Percentiles rank a stretch among this genome's conserved stretches.
Evolutionary conservation across 2,329 filamentous ascomycete genomes (phyloP).

Genomic region (Helicocarpus griseus): DNA sequence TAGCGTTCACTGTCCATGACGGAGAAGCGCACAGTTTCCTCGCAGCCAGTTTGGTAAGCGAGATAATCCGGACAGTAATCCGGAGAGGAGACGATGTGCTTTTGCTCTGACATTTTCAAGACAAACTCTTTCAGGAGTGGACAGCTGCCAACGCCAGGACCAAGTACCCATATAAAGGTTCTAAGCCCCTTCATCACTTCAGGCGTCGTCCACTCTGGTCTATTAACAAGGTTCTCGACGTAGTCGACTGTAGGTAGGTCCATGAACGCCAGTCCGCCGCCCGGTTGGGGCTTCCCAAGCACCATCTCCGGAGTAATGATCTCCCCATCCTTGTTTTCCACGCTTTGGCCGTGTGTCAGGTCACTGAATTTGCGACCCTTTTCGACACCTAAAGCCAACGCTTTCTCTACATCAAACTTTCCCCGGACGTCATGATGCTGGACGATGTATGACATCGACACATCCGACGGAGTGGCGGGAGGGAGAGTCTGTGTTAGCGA

Average conservation of each 20-base stretch:
- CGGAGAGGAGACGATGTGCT: conserved; percentile 68
- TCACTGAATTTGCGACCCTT: conserved; percentile 48
- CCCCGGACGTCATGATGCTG: conserved; percentile 67
- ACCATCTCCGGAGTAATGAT: conserved; percentile 82
- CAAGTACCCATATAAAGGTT: conserved; percentile 73
- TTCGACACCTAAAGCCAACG: conserved; percentile 54
- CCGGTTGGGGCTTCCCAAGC: conserved; percentile 55
- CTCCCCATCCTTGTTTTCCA: conserved; percentile 54
- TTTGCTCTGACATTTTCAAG: conserved; percentile 46
- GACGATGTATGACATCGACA: conserved; percentile 78
- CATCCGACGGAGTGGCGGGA: conserved; percentile 52
- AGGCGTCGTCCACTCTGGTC: conserved; percentile 60
- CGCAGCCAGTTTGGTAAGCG: conserved; percentile 56
- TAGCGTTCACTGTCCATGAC: conserved; percentile 67
- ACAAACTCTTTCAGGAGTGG: conserved; percentile 61
- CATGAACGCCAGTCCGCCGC: conserved; percentile 66
- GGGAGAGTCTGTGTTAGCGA: conserved; percentile 57
- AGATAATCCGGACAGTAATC: conserved; percentile 70
- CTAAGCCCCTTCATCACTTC: conserved; percentile 58
- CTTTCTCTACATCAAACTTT: conserved; percentile 62
- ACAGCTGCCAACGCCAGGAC: conserved; percentile 55
- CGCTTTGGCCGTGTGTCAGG: conserved; percentile 54
- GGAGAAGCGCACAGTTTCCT: conserved; percentile 58
- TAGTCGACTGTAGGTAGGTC: conserved; percentile 67
- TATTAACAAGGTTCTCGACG: conserved; percentile 56